Conservation (phyloP, 192 early-diverging fungal species). For the Backusella mclennaniae region DNA sequence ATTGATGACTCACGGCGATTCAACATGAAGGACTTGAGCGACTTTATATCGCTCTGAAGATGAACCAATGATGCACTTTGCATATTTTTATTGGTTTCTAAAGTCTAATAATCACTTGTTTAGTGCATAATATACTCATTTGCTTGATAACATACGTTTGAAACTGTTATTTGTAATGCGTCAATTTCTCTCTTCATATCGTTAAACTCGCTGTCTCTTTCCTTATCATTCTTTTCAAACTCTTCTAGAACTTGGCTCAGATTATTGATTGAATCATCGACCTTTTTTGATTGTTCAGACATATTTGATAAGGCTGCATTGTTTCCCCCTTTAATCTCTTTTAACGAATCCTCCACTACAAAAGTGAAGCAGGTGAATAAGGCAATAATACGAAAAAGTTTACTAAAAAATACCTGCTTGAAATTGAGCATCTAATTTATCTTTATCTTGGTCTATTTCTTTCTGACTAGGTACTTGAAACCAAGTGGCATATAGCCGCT, state of each 20-base stretch:
- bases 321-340: slow-evolving; percentile 68
- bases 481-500: slow-evolving; percentile 60
- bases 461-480: slow-evolving; percentile 56
- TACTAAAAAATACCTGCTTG: slow-evolving; percentile 34
- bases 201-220: slow-evolving; percentile 65
- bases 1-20: slow-evolving; percentile 52
- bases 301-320: slow-evolving; percentile 59
- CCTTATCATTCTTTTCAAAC: slow-evolving; percentile 62
- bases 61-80: slow-evolving; percentile 66
- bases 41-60: slow-evolving; percentile 92
- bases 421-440: slow-evolving; percentile 65
- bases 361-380: neutral
- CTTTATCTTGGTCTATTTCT: slow-evolving; percentile 70
- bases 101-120: slow-evolving; percentile 42
- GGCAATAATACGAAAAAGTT: neutral
- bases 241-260: slow-evolving; percentile 60
- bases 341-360: slow-evolving; percentile 41
- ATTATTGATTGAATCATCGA: slow-evolving; percentile 65
- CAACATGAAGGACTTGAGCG: slow-evolving; percentile 84
- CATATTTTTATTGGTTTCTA: slow-evolving; percentile 71
- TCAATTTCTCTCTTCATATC: slow-evolving; percentile 77
- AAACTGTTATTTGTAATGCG: slow-evolving; percentile 62
- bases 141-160: slow-evolving; percentile 52
- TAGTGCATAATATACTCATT: neutral
- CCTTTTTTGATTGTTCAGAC: slow-evolving; percentile 65